Percentiles rank a stretch among this genome's conserved stretches.
Conservation (phyloP, 202 grass and related monocot species). For the Zoysia matrella region DNA sequence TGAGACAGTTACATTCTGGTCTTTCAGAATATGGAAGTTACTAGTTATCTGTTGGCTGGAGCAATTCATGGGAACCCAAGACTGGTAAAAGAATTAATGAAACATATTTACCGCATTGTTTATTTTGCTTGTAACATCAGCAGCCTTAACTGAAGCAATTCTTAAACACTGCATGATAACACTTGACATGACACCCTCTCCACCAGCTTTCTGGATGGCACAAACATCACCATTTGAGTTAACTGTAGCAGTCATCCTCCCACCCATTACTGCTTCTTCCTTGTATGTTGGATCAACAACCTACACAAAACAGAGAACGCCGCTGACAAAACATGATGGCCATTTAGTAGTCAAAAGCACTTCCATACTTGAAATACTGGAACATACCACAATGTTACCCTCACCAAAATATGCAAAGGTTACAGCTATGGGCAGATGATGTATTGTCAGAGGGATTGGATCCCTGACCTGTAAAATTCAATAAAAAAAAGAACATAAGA, state of each 20-base stretch:
- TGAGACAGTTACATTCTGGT: not conserved
- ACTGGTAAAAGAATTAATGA: constrained; percentile 26
- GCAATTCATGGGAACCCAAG: not conserved
- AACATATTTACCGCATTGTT: constrained; percentile 63
- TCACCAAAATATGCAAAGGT: constrained; percentile 92
- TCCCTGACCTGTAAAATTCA: constrained; percentile 77
- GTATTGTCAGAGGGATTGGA: constrained; percentile 82
- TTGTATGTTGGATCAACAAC: constrained; percentile 93
- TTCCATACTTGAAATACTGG: constrained; percentile 22
- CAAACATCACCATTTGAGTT: constrained; percentile 95
- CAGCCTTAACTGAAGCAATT: constrained; percentile 80
- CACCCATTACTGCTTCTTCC: constrained; percentile 93
- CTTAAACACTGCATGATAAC: constrained; percentile 91
- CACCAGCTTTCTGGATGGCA: constrained; percentile 91
- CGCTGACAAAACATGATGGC: constrained; percentile 3
- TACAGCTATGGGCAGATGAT: constrained; percentile 94
- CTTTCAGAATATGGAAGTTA: not conserved
- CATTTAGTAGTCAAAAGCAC: not conserved
- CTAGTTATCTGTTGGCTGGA: not conserved
- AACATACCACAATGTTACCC: constrained; percentile 83
- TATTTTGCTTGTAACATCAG: constrained; percentile 96
- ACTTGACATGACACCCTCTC: constrained; percentile 81
- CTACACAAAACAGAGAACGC: constrained; percentile 41
- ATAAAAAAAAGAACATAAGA: not conserved
- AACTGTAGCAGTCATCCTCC: constrained; percentile 87